Evolutionary conservation across 352 stramenopile species (phyloP).

Genomic region (Phytopythium chamaehyphon): DNA sequence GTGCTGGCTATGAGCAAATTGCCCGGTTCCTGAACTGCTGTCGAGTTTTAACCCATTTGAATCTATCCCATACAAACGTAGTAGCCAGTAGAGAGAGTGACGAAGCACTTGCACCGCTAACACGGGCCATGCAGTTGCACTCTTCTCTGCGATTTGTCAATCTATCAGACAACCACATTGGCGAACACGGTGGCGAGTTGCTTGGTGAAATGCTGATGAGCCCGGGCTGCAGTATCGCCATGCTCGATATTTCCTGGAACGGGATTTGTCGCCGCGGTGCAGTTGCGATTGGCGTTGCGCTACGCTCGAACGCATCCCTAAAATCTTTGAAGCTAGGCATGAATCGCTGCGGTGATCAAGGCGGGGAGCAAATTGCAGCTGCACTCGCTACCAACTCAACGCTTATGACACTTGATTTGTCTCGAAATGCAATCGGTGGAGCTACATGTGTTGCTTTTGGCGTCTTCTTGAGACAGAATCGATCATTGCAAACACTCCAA

Average conservation of each 20-base stretch:
- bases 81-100: constrained; percentile 13
- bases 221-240: constrained; percentile 35
- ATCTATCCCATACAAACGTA: constrained; percentile 57
- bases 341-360: constrained; percentile 66
- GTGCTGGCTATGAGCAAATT: constrained; percentile 48
- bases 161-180: constrained; percentile 63
- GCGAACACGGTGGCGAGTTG: constrained; percentile 38
- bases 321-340: constrained; percentile 50
- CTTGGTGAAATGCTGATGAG: constrained; percentile 63
- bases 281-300: constrained; percentile 43
- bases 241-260: constrained; percentile 72
- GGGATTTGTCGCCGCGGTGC: constrained; percentile 50
- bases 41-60: constrained; percentile 38
- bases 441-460: constrained; percentile 50
- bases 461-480: constrained; percentile 50
- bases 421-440: constrained; percentile 54
- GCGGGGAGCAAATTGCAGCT: constrained; percentile 51
- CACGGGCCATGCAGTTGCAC: constrained; percentile 50
- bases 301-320: constrained; percentile 49
- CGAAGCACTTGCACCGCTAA: constrained; percentile 38
- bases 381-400: constrained; percentile 46
- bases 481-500: constrained; percentile 27
- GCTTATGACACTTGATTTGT: constrained; percentile 47
- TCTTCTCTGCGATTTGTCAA: constrained; percentile 46
- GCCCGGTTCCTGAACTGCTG: constrained; percentile 47